phyloP scores from a whole-genome alignment of 257 asterid species.

The Agastache rugosa region DNA sequence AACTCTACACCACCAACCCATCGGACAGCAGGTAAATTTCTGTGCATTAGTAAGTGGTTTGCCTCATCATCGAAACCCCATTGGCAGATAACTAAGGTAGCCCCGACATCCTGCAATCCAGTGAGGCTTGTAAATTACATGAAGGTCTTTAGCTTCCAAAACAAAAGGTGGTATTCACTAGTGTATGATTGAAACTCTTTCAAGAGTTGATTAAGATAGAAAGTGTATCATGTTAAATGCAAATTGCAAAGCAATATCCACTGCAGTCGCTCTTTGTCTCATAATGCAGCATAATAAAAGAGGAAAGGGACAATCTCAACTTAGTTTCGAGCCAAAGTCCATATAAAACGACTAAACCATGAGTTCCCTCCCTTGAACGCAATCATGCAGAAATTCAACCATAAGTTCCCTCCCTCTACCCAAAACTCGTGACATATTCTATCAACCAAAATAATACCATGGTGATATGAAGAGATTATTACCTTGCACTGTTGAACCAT shows the following conservation, averaged over 20 bases:
- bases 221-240: slow-evolving; percentile 4
- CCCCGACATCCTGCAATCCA: slow-evolving; percentile 86
- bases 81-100: slow-evolving; percentile 91
- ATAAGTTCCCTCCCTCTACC: slow-evolving; percentile 8
- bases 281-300: not conserved
- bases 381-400: slow-evolving; percentile 10
- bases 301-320: not conserved
- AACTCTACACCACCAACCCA: slow-evolving; percentile 99
- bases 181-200: slow-evolving; percentile 1
- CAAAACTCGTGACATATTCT: not conserved
- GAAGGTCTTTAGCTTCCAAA: slow-evolving; percentile 5
- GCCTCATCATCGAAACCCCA: slow-evolving; percentile 99
- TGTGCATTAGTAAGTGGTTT: slow-evolving; percentile 87
- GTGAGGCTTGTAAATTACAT: slow-evolving; percentile 27
- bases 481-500: slow-evolving; percentile 99
- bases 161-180: not conserved
- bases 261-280: not conserved
- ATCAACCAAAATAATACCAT: slow-evolving; percentile 20
- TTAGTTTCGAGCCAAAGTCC: slow-evolving; percentile 21
- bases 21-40: slow-evolving; percentile 88
- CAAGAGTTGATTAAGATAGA: slow-evolving; percentile 6
- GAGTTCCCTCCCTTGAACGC: not conserved
- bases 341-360: not conserved
- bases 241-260: slow-evolving; percentile 7
- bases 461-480: slow-evolving; percentile 29